Evolutionary conservation across 805 yeast species (phyloP).

Genomic region (Nakazawaea sp.): DNA sequence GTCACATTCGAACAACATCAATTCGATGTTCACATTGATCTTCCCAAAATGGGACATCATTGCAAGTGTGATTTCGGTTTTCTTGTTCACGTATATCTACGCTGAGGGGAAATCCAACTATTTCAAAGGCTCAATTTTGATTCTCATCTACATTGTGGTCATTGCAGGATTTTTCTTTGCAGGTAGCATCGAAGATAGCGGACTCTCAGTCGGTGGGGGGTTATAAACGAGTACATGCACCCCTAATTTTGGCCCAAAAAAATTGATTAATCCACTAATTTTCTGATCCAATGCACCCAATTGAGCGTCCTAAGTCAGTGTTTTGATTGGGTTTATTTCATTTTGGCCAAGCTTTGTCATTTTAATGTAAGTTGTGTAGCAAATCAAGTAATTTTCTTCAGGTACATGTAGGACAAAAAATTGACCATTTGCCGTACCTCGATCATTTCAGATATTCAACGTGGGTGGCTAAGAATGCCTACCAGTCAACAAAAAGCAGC

Average conservation of each 20-base stretch:
- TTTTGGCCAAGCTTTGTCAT: too few relatives aligned
- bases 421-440: too few relatives aligned
- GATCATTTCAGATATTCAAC: too few relatives aligned
- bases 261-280: too few relatives aligned
- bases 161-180: conserved; percentile 76
- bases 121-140: conserved; percentile 87
- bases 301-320: too few relatives aligned
- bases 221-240: not conserved
- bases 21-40: conserved; percentile 65
- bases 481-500: too few relatives aligned
- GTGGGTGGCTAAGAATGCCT: too few relatives aligned
- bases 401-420: too few relatives aligned
- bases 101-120: conserved; percentile 97
- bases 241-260: not conserved
- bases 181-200: conserved; percentile 26
- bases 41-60: conserved; percentile 96
- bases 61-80: conserved; percentile 78
- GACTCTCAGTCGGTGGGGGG: not conserved
- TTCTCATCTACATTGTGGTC: conserved; percentile 70
- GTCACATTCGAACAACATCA: conserved; percentile 23
- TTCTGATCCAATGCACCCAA: too few relatives aligned
- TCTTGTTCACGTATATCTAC: conserved; percentile 85
- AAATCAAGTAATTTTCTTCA: too few relatives aligned
- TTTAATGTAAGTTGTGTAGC: too few relatives aligned
- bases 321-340: too few relatives aligned